A percentile compares a stretch with the other conserved stretches of the same genome.
phyloP scores from a whole-genome alignment of 495 filamentous ascomycete genomes.

The Hypomontagnella submonticulosa region DNA sequence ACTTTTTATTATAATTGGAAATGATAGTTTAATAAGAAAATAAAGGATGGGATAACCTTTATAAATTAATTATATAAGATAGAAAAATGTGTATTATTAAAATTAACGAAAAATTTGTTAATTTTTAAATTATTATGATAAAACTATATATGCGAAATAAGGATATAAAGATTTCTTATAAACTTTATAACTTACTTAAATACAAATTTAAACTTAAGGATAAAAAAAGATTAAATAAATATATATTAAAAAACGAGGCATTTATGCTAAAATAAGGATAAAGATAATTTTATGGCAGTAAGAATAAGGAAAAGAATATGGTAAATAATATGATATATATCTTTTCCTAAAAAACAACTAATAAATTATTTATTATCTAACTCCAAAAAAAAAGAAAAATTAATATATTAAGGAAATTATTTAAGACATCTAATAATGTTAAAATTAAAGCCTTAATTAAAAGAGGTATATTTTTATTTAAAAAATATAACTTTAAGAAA shows the following conservation, averaged over 20 bases:
- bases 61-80: neutral
- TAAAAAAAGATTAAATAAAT: too few relatives aligned
- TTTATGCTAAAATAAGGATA: neutral
- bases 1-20: slow-evolving; percentile 5
- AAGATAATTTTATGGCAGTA: neutral
- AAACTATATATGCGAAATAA: neutral
- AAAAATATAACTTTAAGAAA: neutral
- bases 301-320: neutral
- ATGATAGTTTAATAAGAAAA: slow-evolving; percentile 5
- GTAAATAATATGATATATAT: neutral
- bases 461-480: neutral
- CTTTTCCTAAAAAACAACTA: neutral
- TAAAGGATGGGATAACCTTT: neutral
- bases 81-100: slow-evolving; percentile 2
- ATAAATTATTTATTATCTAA: neutral
- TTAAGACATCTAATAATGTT: neutral
- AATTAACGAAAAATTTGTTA: slow-evolving; percentile 6
- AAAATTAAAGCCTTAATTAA: neutral
- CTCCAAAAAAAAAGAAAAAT: neutral
- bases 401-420: neutral
- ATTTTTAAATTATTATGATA: neutral
- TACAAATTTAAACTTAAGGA: neutral
- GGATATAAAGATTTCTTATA: neutral
- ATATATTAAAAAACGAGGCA: neutral
- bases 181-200: neutral